Base-by-base conservation (phyloP, 2,329 filamentous ascomycete genomes). In the Arthroderma uncinatum region DNA sequence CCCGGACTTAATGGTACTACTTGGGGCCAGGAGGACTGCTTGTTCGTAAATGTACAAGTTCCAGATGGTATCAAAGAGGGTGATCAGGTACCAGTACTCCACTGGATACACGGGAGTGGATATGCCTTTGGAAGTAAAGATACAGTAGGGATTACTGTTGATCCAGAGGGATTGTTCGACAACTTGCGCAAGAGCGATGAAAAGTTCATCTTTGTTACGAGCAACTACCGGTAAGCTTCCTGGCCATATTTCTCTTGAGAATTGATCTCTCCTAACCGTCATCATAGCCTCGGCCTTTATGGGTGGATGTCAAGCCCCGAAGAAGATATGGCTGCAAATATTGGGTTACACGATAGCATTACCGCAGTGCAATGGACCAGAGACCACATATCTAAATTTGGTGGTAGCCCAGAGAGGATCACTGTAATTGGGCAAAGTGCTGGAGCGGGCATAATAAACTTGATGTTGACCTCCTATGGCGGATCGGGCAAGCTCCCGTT, bases 11-110 rank as follows among this genome's bases (percentile, higher is more conserved):
- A 57, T 44, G 52, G 56, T 9, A 58, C 56, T 21, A 30, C 39
- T 19, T 60, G 57, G 42, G 58, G 58, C 16, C 52, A 55, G 48
- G 59, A 61, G 37, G 57, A 61, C 16, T 61, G 59, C 50, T 28
- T 61, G 10, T 57, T 59, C 30, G 44, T 61, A 12, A 58, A 59
- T 42, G 57, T 61, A 4, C 40, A 54, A 10, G 57, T 61, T 3
- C 57, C 59, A 0, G 48, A 57, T 19, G 56, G 52, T n/a, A 48
- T 55, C 10, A 59, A 58, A 25, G 39, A 50, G 28, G 52, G 48
- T 6, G 54, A 55, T 34, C 42, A 30, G 9, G 39, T 61, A 8
- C 59, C 57, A 10, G 59, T 61, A 14, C 47, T 61, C 12, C 59
- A 61, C 44, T 61, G 40, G 58, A 33, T 61, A 12, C 44, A 59